These are phyloP conservation scores for Solanum paucissectum DNA, from an alignment of 257 asterid genomes.

Conservation along the genomic window DNA sequence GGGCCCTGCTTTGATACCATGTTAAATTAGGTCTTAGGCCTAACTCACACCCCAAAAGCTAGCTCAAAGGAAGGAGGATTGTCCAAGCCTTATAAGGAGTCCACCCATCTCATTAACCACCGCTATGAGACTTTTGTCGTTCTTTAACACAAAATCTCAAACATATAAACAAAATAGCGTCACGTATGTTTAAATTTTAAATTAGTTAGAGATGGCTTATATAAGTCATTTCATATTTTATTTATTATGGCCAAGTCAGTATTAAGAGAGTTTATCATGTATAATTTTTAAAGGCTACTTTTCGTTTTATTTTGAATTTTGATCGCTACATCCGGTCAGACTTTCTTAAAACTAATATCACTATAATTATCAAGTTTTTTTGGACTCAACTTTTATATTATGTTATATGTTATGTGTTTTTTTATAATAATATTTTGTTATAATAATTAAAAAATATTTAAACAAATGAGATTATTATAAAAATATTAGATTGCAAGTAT, in stretches of 20 bases:
- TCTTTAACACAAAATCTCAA: neutral
- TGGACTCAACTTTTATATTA: neutral
- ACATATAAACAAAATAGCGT: neutral
- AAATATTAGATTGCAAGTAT: neutral
- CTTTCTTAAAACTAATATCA: neutral
- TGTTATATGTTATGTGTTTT: neutral
- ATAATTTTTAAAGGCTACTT: neutral
- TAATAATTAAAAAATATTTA: neutral
- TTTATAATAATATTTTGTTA: neutral
- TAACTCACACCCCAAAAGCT: too few relatives aligned
- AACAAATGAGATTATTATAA: neutral
- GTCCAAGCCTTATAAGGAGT: too few relatives aligned
- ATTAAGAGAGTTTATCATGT: neutral
- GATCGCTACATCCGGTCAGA: neutral
- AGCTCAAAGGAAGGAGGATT: too few relatives aligned
- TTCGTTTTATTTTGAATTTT: neutral
- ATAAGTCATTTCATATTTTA: neutral
- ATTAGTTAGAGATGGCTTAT: neutral
- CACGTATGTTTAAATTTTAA: neutral
- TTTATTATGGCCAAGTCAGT: neutral
- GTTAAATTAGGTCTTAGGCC: too few relatives aligned
- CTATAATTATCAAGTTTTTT: neutral
- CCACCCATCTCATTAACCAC: too few relatives aligned
- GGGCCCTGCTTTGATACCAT: too few relatives aligned
- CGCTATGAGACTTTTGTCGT: too few relatives aligned